Evolutionary conservation across 352 stramenopile species (phyloP).

Genomic region (Phytophthora pistaciae): DNA sequence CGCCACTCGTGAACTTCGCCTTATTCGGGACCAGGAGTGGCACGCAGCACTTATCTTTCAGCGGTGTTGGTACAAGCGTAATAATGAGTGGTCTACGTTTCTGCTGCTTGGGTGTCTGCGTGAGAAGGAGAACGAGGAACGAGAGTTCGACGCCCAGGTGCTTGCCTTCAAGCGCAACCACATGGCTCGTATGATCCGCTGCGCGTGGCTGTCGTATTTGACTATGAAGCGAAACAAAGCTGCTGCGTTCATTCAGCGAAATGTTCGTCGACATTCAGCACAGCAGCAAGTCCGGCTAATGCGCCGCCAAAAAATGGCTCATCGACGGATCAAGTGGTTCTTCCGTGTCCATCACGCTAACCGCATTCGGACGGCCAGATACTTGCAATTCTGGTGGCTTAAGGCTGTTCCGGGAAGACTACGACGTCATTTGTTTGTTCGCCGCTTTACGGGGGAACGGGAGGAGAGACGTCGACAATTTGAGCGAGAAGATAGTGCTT

Average conservation of each 20-base stretch:
- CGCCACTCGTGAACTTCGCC: constrained; percentile 32
- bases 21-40: constrained; percentile 51
- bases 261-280: constrained; percentile 36
- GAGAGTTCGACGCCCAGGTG: constrained; percentile 51
- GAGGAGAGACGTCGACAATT: constrained; percentile 26
- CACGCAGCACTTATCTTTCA: constrained; percentile 77
- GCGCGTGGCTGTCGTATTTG: constrained; percentile 45
- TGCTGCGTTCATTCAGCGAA: constrained; percentile 59
- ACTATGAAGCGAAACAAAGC: constrained; percentile 30
- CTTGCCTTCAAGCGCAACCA: constrained; percentile 50
- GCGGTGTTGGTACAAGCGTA: constrained; percentile 81
- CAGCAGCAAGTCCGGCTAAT: constrained; percentile 41
- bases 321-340: constrained; percentile 86
- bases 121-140: constrained; percentile 74
- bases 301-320: constrained; percentile 53
- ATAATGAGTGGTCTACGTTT: constrained; percentile 89
- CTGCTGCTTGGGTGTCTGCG: constrained; percentile 81
- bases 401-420: constrained; percentile 58
- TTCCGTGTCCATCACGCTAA: constrained; percentile 63
- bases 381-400: constrained; percentile 84
- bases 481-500: constrained; percentile 39
- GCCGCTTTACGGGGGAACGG: constrained; percentile 21
- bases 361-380: constrained; percentile 42
- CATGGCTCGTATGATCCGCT: constrained; percentile 57
- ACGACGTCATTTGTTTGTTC: constrained; percentile 46